Evolutionary conservation across 2,329 filamentous ascomycete species (phyloP), one percentile per base, ranked within the genome.

Genomic region (Fusarium nodosum): DNA sequence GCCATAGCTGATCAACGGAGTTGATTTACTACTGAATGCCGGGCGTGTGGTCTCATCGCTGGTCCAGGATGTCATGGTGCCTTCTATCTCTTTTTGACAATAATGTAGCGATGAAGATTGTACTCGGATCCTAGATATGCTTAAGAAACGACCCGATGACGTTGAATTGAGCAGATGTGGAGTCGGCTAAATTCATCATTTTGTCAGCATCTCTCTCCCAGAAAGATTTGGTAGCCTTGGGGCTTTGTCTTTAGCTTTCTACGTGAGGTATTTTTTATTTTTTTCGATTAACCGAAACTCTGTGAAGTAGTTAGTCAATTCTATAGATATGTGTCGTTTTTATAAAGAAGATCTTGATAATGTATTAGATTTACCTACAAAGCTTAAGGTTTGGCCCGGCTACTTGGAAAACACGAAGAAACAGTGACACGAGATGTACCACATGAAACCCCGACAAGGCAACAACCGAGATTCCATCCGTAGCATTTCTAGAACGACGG

Each of bases 1-100:
- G 3, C 61, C 45, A 8, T 30, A 56, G 31, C 61, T 60, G 8
- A 60, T 11, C 0, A 64, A n/a, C 2, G 61, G 61, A 8, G 45
- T 48, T 0, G 36, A 10, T 10, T 60, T 60, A 10, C 44, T 42
- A 15, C 47, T n/a, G 13, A 66, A 66, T 10, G 63, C 55, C 9
- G 39, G 18, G 3, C 30, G 61, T 7, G 9, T 22, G 2, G 8
- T 48, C 33, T 65, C 61, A 3, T 47, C 10, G 3, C 26, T 41
- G 11, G 42, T 60, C 55, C 54, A 60, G 9, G 28, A 53, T 45
- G 36, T 2, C 56, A 54, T 54, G 3, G 0, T 20, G 5, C 13
- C 16, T 12, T 33, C 1, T 38, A 5, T 5, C 13, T 15, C 13
- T 16, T 12, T 20, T 18, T 28, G 4, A 16, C 2, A 33, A 15